Evolutionary conservation across 768 basidiomycete species (phyloP), one percentile per base, ranked within the genome.

Genomic region (Lentinula lateritia): DNA sequence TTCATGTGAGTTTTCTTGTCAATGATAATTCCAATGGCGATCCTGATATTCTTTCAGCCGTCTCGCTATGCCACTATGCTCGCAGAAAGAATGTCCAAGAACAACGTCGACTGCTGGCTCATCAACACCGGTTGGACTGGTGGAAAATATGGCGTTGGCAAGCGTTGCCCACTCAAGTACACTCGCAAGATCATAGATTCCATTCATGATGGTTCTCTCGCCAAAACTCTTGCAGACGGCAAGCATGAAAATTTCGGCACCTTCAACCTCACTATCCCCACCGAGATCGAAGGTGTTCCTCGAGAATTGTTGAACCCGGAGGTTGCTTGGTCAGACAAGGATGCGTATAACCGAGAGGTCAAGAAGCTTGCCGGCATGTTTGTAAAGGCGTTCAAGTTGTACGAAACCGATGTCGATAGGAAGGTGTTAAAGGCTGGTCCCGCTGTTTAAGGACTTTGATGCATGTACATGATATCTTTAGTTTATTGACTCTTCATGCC

Each of bases 51-150:
- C 13, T 35, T 56, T n/a, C 66, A 89, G 87, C 95, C 95, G 50
- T 85, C 91, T 39, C 90, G 95, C 64, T 99, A 99, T 75, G 96
- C 97, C 45, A 83, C 89, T 74, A 99, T 99, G 97, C 82, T 99
- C 66, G 94, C 96, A 0, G 89, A 93, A 66, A 87, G 91, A 69
- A 98, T 99, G 95, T 76, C 87, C 61, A 84, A 87, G 75, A 81
- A 91, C 79, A 83, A 92, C 60, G 94, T 95, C 67, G 76, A 94
- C 75, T 97, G 95, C 81, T 99, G 94, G 93, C 83, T 98, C 71
- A 91, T 99, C 85, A 98, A 99, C 88, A 99, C 96, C 2, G 96
- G 92, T 64, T 95, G 93, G 93, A 90, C 92, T 57, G 89, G 92
- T 60, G 96, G 96, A 73, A 93, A 93, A 74, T 99, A 86, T 73